Evolutionary conservation across 768 basidiomycete species (phyloP).

Genomic region (Cyclocybe cylindracea): DNA sequence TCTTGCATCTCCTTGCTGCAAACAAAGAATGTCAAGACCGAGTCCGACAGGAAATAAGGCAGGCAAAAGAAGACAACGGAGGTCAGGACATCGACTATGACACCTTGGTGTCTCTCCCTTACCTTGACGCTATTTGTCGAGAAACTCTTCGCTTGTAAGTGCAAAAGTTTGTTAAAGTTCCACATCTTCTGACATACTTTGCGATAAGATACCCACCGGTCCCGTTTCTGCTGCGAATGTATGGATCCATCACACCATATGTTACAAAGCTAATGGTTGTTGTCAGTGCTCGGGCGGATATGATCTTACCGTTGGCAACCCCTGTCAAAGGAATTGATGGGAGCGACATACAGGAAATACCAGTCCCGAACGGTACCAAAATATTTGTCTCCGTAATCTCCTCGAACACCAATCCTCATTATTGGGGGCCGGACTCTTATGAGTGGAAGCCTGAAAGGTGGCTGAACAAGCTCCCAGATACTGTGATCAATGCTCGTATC

Average conservation of each 20-base stretch:
- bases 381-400: too few species aligned
- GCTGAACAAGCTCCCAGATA: too few species aligned
- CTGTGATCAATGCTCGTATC: too few species aligned
- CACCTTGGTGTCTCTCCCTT: constrained; percentile 33
- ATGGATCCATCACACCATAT: neutral
- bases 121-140: constrained; percentile 40
- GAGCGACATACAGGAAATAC: constrained; percentile 30
- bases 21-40: constrained; percentile 30
- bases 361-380: constrained; percentile 2
- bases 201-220: constrained; percentile 21
- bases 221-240: constrained; percentile 12
- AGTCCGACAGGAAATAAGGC: constrained; percentile 37
- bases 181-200: neutral
- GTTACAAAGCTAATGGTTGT: constrained; percentile 1
- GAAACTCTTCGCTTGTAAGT: constrained; percentile 41
- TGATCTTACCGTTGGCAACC: constrained; percentile 40
- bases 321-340: constrained; percentile 42
- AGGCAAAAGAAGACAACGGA: constrained; percentile 19
- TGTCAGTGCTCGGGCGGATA: constrained; percentile 29
- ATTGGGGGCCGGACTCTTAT: too few species aligned
- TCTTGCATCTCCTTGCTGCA: constrained; percentile 33
- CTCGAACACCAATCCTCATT: too few species aligned
- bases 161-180: too few species aligned
- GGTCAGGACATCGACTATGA: constrained; percentile 35
- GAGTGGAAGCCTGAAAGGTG: too few species aligned